A percentile compares a stretch with the other conserved stretches of the same genome.
phyloP scores from a whole-genome alignment of 2,329 filamentous ascomycete species.

The Fusarium sarcochroum region DNA sequence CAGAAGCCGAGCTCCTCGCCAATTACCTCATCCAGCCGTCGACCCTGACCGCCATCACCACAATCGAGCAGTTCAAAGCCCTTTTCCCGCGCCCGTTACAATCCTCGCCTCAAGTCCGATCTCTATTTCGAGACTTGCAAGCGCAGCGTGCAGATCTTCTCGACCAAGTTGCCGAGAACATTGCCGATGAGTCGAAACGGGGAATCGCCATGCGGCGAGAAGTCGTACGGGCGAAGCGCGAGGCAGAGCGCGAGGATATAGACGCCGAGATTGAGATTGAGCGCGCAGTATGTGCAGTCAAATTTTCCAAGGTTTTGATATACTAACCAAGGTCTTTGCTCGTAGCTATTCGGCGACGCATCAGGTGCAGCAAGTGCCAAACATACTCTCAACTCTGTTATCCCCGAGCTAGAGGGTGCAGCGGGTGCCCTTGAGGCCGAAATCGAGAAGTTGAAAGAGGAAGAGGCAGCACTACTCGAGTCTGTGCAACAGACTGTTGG shows the following conservation, averaged over 20 bases:
- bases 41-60: constrained; percentile 79
- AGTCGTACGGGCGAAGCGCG: constrained; percentile 67
- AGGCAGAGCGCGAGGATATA: constrained; percentile 67
- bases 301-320: background rate
- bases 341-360: constrained; percentile 70
- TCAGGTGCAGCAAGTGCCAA: constrained; percentile 61
- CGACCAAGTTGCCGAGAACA: constrained; percentile 75
- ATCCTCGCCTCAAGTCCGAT: constrained; percentile 75
- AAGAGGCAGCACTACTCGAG: constrained; percentile 71
- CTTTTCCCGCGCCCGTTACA: constrained; percentile 80
- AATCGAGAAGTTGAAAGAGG: constrained; percentile 74
- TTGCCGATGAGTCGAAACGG: constrained; percentile 73
- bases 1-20: constrained; percentile 80
- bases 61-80: constrained; percentile 80
- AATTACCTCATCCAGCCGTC: constrained; percentile 85
- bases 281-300: constrained; percentile 60
- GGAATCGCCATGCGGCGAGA: constrained; percentile 71
- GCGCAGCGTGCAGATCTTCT: constrained; percentile 78
- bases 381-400: constrained; percentile 75
- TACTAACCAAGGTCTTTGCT: background rate
- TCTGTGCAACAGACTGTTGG: constrained; percentile 77
- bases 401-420: constrained; percentile 79
- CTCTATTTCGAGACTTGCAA: constrained; percentile 85
- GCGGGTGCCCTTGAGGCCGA: constrained; percentile 76
- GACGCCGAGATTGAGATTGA: constrained; percentile 77